Percentiles rank a stretch among this genome's conserved stretches.
These are phyloP conservation scores for Arachis stenosperma DNA, from an alignment of 306 rosid genomes.

Conservation along the genomic window DNA sequence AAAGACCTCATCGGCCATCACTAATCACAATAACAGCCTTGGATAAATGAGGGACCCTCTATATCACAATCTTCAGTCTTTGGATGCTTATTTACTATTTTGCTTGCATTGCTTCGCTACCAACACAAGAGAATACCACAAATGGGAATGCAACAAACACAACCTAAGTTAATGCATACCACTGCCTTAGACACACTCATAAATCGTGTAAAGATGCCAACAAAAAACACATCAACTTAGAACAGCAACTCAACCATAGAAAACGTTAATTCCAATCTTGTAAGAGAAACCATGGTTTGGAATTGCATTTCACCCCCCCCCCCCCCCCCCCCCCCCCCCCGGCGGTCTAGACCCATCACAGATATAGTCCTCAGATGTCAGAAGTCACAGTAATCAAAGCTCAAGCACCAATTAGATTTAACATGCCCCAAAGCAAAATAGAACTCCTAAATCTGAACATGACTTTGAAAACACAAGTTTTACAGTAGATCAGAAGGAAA, in stretches of 20 bases:
- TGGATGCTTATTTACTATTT: neutral
- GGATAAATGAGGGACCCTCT: too few species aligned
- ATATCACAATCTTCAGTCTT: neutral
- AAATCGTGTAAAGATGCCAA: neutral
- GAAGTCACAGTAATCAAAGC: slow-evolving; percentile 16
- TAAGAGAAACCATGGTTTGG: slow-evolving; percentile 1
- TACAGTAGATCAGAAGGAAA: slow-evolving; percentile 30
- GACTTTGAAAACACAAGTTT: slow-evolving; percentile 33
- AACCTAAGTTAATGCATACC: neutral
- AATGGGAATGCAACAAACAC: slow-evolving; percentile 4
- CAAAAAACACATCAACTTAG: slow-evolving; percentile 4
- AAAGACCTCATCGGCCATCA: neutral
- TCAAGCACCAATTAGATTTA: slow-evolving; percentile 22
- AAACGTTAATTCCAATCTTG: slow-evolving; percentile 20
- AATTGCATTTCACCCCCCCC: slow-evolving; percentile 19
- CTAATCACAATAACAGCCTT: too few species aligned
- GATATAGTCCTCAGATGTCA: neutral
- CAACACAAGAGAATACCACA: neutral
- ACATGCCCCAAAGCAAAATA: slow-evolving; percentile 24
- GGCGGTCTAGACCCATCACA: slow-evolving; percentile 26
- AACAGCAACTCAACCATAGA: neutral
- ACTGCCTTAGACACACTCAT: neutral
- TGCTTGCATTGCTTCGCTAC: slow-evolving; percentile 16
- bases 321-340: too few species aligned
- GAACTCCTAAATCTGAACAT: slow-evolving; percentile 17